These are phyloP conservation scores for Botrytis fabae DNA, from an alignment of 2,329 filamentous ascomycete genomes.

Conservation along the genomic window DNA sequence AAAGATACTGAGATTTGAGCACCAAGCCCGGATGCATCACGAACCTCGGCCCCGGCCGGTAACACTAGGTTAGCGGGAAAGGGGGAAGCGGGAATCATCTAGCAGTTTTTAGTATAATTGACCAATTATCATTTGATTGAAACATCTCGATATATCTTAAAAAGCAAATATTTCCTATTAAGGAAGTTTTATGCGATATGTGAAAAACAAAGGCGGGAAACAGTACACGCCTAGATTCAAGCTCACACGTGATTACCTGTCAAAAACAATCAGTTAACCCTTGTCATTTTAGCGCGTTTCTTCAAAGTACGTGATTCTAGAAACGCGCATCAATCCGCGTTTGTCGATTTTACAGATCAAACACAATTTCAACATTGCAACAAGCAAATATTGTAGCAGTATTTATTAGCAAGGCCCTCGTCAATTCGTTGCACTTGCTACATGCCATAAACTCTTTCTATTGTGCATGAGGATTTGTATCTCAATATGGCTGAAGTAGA, in stretches of 20 bases:
- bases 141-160: neutral
- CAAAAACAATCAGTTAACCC: neutral
- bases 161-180: neutral
- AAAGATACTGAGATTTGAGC: neutral
- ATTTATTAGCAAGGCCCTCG: neutral
- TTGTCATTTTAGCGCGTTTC: conserved; percentile 15
- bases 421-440: neutral
- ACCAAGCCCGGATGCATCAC: neutral
- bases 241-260: conserved; percentile 8
- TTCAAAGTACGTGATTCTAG: neutral
- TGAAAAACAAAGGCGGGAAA: neutral
- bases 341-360: neutral
- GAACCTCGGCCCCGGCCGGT: conserved; percentile 15
- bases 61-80: conserved; percentile 4
- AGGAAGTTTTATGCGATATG: neutral
- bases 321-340: conserved; percentile 13
- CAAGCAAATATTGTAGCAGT: neutral
- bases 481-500: conserved; percentile 26
- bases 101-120: neutral
- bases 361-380: neutral
- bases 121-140: neutral
- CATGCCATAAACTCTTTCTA: neutral
- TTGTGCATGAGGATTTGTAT: conserved; percentile 4
- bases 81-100: neutral
- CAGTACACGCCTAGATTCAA: too few relatives aligned